These are phyloP conservation scores for Teratosphaeriaceae sp. DNA, from an alignment of 2,329 filamentous ascomycete species.

Conservation along the genomic window DNA sequence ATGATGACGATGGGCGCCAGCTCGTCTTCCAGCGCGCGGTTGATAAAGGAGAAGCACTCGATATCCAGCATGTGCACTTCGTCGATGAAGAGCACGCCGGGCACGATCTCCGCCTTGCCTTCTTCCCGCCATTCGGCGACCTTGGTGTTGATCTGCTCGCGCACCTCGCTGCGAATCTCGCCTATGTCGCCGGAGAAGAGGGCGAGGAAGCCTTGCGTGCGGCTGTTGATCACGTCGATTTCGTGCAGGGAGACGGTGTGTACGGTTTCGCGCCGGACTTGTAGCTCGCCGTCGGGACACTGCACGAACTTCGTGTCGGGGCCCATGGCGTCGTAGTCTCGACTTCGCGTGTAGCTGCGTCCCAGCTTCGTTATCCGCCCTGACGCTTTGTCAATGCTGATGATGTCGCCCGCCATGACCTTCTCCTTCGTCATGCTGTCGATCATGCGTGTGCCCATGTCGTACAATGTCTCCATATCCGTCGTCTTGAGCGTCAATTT, in stretches of 20 bases:
- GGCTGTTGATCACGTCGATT: conserved; percentile 98
- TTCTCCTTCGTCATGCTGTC: conserved; percentile 99
- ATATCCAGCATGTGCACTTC: conserved; percentile 99
- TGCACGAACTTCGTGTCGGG: conserved; percentile 97
- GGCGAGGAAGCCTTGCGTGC: conserved; percentile 95
- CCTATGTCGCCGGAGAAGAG: conserved; percentile 97
- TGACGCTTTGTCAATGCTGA: conserved; percentile 96
- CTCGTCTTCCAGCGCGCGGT: conserved; percentile 90
- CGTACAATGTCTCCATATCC: conserved; percentile 99
- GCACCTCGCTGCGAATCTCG: conserved; percentile 93
- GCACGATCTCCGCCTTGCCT: conserved; percentile 96
- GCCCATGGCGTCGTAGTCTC: conserved; percentile 99
- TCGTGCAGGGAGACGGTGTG: conserved; percentile 97
- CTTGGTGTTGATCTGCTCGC: conserved; percentile 98
- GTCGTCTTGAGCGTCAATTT: conserved; percentile 99
- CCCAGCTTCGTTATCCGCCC: conserved; percentile 98
- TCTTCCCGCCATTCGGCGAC: conserved; percentile 99
- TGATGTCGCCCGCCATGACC: conserved; percentile 96
- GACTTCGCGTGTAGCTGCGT: conserved; percentile 85
- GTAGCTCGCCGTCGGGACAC: conserved; percentile 93
- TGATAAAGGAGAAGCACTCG: conserved; percentile 98
- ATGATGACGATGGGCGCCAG: conserved; percentile 97
- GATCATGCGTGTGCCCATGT: conserved; percentile 99
- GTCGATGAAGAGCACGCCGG: conserved; percentile 95
- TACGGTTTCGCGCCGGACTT: conserved; percentile 93